phyloP scores from a whole-genome alignment of 2,329 filamentous ascomycete species.

The Alternaria sp. region DNA sequence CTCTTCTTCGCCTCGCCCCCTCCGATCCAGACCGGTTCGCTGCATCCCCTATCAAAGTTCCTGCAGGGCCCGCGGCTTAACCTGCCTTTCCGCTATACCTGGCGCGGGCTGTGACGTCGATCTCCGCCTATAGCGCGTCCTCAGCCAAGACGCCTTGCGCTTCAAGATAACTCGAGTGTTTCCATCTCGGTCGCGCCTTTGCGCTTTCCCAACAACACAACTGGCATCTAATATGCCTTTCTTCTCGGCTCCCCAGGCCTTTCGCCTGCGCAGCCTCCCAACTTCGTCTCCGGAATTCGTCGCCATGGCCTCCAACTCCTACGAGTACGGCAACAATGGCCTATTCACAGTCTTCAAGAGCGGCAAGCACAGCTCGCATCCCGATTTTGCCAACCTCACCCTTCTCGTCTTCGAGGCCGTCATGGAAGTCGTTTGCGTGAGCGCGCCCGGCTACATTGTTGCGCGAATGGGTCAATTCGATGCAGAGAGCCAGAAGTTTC shows the following conservation, averaged over 20 bases:
- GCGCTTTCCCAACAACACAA: constrained; percentile 16
- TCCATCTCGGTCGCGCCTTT: constrained; percentile 21
- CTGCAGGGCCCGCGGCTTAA: constrained; percentile 3
- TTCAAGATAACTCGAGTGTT: constrained; percentile 27
- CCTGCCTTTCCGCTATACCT: constrained; percentile 9
- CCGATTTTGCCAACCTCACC: constrained; percentile 73
- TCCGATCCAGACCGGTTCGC: background rate
- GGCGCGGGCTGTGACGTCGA: constrained; percentile 21
- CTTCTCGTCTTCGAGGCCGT: constrained; percentile 94
- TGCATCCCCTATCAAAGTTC: background rate
- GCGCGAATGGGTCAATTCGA: constrained; percentile 92
- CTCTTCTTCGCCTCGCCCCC: background rate
- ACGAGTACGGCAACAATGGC: constrained; percentile 41
- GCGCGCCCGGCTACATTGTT: constrained; percentile 91
- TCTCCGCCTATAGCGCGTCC: constrained; percentile 13
- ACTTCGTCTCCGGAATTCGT: constrained; percentile 35
- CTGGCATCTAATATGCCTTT: constrained; percentile 39
- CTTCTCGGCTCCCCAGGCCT: constrained; percentile 43
- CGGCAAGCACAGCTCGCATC: constrained; percentile 60
- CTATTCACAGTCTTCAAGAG: constrained; percentile 44
- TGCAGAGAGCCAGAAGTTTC: constrained; percentile 93
- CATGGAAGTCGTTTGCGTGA: constrained; percentile 93
- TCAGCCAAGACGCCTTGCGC: constrained; percentile 28
- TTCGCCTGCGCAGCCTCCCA: constrained; percentile 48
- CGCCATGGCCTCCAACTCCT: constrained; percentile 47